Conservation (phyloP, 1,139 yeast genomes). For the Debaryomyces coudertii region DNA sequence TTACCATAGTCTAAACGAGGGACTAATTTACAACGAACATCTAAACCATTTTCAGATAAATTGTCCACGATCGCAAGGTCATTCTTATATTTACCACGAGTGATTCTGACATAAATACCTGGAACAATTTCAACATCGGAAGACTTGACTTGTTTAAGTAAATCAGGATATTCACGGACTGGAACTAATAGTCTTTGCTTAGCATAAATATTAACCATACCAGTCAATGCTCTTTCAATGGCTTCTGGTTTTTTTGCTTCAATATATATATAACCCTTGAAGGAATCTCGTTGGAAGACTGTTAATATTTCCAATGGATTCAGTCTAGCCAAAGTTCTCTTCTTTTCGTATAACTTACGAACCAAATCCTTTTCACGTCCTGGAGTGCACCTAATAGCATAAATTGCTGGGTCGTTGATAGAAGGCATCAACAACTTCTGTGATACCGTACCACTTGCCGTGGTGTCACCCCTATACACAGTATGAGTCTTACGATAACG, state of each 20-base stretch:
- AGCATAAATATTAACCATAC: slow-evolving; percentile 83
- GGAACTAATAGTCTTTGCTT: slow-evolving; percentile 83
- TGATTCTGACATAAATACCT: slow-evolving; percentile 88
- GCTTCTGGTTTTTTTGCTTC: slow-evolving; percentile 96
- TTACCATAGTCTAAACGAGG: slow-evolving; percentile 93
- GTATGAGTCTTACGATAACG: slow-evolving; percentile 88
- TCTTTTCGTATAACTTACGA: slow-evolving; percentile 79
- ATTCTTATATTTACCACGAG: slow-evolving; percentile 89
- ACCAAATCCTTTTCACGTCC: slow-evolving; percentile 94
- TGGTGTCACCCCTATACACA: slow-evolving; percentile 83
- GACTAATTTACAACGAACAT: slow-evolving; percentile 86
- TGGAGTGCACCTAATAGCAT: slow-evolving; percentile 92
- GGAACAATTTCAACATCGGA: slow-evolving; percentile 87
- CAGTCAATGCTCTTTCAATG: slow-evolving; percentile 82
- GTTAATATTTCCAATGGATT: slow-evolving; percentile 75
- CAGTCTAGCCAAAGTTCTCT: slow-evolving; percentile 66
- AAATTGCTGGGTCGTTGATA: slow-evolving; percentile 93
- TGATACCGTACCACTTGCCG: slow-evolving; percentile 77
- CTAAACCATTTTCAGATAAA: slow-evolving; percentile 91
- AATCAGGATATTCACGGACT: slow-evolving; percentile 91
- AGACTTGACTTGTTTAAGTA: slow-evolving; percentile 86
- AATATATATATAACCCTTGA: slow-evolving; percentile 86
- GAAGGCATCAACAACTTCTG: slow-evolving; percentile 93
- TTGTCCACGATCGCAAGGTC: slow-evolving; percentile 94
- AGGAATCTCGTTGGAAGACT: slow-evolving; percentile 94